These are phyloP conservation scores for Russula sp. DNA, from an alignment of 768 basidiomycete species.

Conservation along the genomic window DNA sequence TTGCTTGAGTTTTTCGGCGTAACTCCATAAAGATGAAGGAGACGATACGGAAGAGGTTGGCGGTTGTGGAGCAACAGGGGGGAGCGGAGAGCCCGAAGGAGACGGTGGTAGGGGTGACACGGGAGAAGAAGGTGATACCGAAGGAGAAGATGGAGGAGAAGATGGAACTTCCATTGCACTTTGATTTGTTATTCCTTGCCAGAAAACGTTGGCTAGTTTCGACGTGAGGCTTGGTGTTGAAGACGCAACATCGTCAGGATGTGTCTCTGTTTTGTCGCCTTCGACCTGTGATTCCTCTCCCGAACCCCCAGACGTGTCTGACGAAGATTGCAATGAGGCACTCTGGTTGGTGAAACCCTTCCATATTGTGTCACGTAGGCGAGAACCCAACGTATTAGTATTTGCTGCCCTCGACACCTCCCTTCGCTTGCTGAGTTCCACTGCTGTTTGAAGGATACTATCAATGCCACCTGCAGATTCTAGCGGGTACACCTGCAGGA, in stretches of 20 bases:
- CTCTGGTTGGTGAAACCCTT: constrained; percentile 56
- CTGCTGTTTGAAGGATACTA: constrained; percentile 58
- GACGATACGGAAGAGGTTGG: constrained; percentile 20
- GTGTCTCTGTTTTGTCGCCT: constrained; percentile 43
- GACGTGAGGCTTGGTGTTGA: constrained; percentile 39
- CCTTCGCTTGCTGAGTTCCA: constrained; percentile 51
- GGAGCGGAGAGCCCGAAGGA: constrained; percentile 21
- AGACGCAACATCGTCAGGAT: constrained; percentile 2
- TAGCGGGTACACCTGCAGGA: constrained; percentile 62
- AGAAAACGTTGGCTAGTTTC: constrained; percentile 56
- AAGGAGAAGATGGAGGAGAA: constrained; percentile 36
- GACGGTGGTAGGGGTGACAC: constrained; percentile 29
- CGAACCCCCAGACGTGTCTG: constrained; percentile 29
- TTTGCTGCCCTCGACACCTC: constrained; percentile 33
- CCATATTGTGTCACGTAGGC: constrained; percentile 59
- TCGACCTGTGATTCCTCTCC: constrained; percentile 33
- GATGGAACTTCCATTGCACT: constrained; percentile 61
- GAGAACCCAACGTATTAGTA: constrained; percentile 44
- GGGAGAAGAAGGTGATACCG: constrained; percentile 33
- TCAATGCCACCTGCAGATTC: constrained; percentile 65
- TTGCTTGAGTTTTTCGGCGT: constrained; percentile 68
- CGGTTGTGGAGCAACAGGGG: constrained; percentile 25
- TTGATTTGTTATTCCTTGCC: constrained; percentile 74
- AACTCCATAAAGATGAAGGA: constrained; percentile 46
- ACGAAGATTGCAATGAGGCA: constrained; percentile 34